A percentile compares a stretch with the other conserved stretches of the same genome.
Conservation (phyloP, 306 rosid species). For the Canavalia gladiata region DNA sequence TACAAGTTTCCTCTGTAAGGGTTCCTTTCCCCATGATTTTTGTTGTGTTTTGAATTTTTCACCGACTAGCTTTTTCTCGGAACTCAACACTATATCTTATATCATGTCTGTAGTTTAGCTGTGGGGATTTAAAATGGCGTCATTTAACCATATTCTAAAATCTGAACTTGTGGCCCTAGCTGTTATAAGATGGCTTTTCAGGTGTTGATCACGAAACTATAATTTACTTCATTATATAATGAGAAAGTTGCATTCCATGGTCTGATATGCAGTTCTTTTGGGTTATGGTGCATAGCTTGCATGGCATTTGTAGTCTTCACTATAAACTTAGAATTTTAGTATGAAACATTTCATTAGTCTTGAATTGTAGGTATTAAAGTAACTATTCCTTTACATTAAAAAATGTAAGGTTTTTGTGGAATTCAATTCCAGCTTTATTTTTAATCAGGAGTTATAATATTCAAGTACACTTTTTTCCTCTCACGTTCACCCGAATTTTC, state of each 20-base stretch:
- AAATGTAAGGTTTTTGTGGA: conserved; percentile 25
- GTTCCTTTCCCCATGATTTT: background rate
- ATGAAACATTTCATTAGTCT: background rate
- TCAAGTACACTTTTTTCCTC: conserved; percentile 9
- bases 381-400: background rate
- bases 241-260: conserved; percentile 27
- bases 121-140: conserved; percentile 25
- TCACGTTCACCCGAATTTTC: conserved; percentile 15
- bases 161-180: conserved; percentile 31
- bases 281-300: background rate
- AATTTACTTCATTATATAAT: background rate
- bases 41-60: conserved; percentile 18
- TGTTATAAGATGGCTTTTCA: conserved; percentile 41
- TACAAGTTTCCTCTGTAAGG: conserved; percentile 70
- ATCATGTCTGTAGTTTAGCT: conserved; percentile 26
- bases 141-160: conserved; percentile 14
- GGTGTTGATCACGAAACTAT: conserved; percentile 19
- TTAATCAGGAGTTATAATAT: background rate
- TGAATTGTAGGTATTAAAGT: background rate
- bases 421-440: conserved; percentile 25
- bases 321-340: background rate
- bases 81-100: background rate
- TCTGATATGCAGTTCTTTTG: conserved; percentile 20
- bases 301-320: background rate
- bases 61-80: background rate